phyloP scores from a whole-genome alignment of 2,329 filamentous ascomycete genomes.

The Pseudogymnoascus sp. region DNA sequence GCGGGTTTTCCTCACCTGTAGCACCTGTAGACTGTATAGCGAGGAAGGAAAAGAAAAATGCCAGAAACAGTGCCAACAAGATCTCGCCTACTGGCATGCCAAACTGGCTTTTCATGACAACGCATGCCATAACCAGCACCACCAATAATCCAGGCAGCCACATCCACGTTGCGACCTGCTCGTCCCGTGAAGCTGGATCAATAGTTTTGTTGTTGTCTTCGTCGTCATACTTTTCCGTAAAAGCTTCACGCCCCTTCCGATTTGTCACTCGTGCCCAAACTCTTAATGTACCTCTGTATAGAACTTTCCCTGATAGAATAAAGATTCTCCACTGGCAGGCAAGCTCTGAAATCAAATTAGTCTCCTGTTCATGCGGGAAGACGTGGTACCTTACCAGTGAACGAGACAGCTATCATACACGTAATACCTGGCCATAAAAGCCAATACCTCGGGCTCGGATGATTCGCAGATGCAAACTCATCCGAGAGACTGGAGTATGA shows the following conservation, averaged over 20 bases:
- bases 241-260: not conserved
- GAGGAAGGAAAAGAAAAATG: slow-evolving; percentile 4
- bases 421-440: not conserved
- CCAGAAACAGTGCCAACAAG: not conserved
- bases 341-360: not conserved
- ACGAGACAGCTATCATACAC: not conserved
- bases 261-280: not conserved
- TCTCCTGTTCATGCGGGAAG: not conserved
- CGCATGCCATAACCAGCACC: not conserved
- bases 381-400: not conserved
- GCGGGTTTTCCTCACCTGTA: not conserved
- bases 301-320: not conserved
- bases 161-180: not conserved
- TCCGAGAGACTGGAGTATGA: not conserved
- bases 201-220: not conserved
- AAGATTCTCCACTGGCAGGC: slow-evolving; percentile 6
- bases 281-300: not conserved
- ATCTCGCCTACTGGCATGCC: not conserved
- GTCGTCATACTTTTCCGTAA: not conserved
- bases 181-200: not conserved
- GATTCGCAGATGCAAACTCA: not conserved
- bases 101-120: not conserved
- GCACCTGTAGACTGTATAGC: slow-evolving; percentile 1
- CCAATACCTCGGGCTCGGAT: slow-evolving; percentile 1
- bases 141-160: not conserved